Conservation (phyloP, 345 rosid genomes). For the Brassica napus region Da-Ae NC_063440.1:26875001-26875500, state of each 20-base stretch:
- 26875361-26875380: conserved; percentile 32
- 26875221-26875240: conserved; percentile 8
- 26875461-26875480: too few species aligned
- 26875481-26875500: background rate
- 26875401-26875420: conserved; percentile 69
- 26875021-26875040: background rate
- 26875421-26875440: conserved; percentile 63
- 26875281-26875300: background rate
- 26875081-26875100: background rate
- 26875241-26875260: conserved; percentile 23
- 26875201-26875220: background rate
- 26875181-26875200: conserved; percentile 7
- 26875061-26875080: background rate
- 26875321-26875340: background rate
- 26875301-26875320: background rate
- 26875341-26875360: background rate
- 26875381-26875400: conserved; percentile 56
- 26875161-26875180: background rate
- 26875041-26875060: background rate
- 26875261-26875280: background rate
- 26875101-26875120: background rate
- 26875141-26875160: accelerated
- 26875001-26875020: too few species aligned
- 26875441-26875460: too few species aligned
- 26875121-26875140: background rate